Evolutionary conservation across 768 basidiomycete species (phyloP), one percentile per base, ranked within the genome.

Genomic region (Chlorophyllum brunneum): DNA sequence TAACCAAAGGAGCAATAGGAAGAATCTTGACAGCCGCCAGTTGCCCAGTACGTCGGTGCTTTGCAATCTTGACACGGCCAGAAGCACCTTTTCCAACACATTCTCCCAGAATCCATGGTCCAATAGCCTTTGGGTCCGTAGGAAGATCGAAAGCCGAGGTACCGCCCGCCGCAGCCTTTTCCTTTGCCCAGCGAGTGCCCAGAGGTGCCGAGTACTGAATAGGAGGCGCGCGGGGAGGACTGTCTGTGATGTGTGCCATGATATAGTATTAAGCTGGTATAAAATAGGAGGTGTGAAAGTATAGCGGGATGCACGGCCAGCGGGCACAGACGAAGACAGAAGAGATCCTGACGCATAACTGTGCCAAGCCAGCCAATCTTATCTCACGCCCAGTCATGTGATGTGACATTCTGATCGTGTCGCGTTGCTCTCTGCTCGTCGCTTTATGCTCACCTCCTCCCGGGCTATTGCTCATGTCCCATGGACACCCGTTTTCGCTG

Each of bases 11-110:
- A 48, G 88, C 85, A 24, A 92, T 76, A 8, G 94, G 92, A 23
- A 98, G 83, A 54, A 98, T 97, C 73, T 98, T 98, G 67, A 97
- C 84, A 5, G 95, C 95, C 45, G 95, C 95, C 64, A 94, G 87
- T 65, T 95, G 86, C 10, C 90, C 88, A 6, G 94, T 94, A 31
- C 77, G 75, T 18, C 80, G 78, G 65, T 98, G 94, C 58, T 83
- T 85, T 18, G 92, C 95, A 58, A 98, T 88, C 70, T 93, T 92
- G 64, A 98, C 95, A 50, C 92, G 89, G 63, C 94, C 94, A 59
- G 88, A 91, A 27, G 91, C 90, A 45, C 94, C 94, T 70, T 94
- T 94, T 5, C 94, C 94, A 50, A 97, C 85, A 58, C 92, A 95
- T 67, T 92, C 89, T 51, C 94, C 94, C 6, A 97, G 81, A 58